Percentiles rank a stretch among this genome's conserved stretches.
Conservation (phyloP, 2,329 filamentous ascomycete species). For the Apiospora kogelbergensis region DNA sequence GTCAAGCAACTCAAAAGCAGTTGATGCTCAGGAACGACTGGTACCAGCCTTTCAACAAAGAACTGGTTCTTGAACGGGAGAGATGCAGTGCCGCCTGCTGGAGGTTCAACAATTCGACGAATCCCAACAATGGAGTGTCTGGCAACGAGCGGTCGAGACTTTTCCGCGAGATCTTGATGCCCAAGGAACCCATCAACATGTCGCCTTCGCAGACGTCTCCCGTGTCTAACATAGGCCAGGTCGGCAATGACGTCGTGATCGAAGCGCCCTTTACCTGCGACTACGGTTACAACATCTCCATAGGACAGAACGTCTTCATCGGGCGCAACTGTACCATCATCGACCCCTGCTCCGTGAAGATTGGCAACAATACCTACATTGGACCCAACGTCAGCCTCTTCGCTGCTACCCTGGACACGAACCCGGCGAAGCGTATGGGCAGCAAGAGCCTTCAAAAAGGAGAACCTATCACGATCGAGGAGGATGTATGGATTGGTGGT, state of each 20-base stretch:
- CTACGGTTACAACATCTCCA: constrained; percentile 91
- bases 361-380: constrained; percentile 75
- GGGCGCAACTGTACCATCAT: constrained; percentile 82
- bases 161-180: constrained; percentile 71
- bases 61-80: constrained; percentile 81
- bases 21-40: constrained; percentile 81
- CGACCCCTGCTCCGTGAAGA: constrained; percentile 80
- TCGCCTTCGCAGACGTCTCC: constrained; percentile 55
- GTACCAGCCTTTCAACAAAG: constrained; percentile 78
- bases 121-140: constrained; percentile 71
- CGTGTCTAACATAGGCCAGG: constrained; percentile 55
- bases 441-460: constrained; percentile 71
- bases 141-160: constrained; percentile 66
- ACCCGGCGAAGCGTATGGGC: constrained; percentile 72
- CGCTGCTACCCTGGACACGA: constrained; percentile 70
- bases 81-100: constrained; percentile 79
- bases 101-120: constrained; percentile 82
- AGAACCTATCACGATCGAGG: constrained; percentile 73
- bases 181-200: constrained; percentile 54
- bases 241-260: constrained; percentile 76
- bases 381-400: constrained; percentile 87
- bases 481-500: constrained; percentile 82
- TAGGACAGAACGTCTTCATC: constrained; percentile 83
- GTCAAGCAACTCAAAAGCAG: constrained; percentile 71
- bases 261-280: constrained; percentile 90